A percentile compares a stretch with the other conserved stretches of the same genome.
phyloP scores from a whole-genome alignment of 1,284 basidiomycete species.

The Ustilago lituana region DNA sequence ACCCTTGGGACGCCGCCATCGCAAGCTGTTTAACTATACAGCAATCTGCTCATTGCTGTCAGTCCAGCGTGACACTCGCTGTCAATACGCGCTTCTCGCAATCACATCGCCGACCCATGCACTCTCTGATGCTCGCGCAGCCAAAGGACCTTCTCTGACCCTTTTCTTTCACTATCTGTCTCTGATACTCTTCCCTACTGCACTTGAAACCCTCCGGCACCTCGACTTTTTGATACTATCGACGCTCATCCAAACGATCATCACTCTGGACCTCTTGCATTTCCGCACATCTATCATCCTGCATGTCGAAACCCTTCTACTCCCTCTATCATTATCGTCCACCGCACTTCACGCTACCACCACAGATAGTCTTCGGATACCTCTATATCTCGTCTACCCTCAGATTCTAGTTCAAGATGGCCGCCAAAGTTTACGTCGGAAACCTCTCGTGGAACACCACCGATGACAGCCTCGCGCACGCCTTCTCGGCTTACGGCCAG shows the following conservation, averaged over 20 bases:
- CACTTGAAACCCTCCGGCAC: background rate
- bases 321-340: too few relatives aligned
- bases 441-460: constrained; percentile 68
- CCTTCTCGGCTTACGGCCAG: constrained; percentile 65
- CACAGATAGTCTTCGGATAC: constrained; percentile 46
- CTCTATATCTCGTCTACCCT: constrained; percentile 26
- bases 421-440: constrained; percentile 67
- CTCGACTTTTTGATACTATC: background rate
- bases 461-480: constrained; percentile 65
- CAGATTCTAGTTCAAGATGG: constrained; percentile 53
- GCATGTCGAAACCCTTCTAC: background rate
- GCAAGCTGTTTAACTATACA: too few relatives aligned
- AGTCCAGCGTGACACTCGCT: too few relatives aligned
- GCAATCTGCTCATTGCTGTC: too few relatives aligned
- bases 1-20: too few relatives aligned
- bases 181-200: background rate
- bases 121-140: too few relatives aligned
- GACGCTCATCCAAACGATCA: too few relatives aligned
- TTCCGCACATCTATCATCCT: too few relatives aligned
- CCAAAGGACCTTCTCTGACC: background rate
- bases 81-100: too few relatives aligned
- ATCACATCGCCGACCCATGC: too few relatives aligned
- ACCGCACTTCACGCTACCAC: too few relatives aligned
- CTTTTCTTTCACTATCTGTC: background rate
- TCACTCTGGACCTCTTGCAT: too few relatives aligned